phyloP scores from a whole-genome alignment of 176 grass and related monocot genomes.

The Microstegium vimineum region DNA sequence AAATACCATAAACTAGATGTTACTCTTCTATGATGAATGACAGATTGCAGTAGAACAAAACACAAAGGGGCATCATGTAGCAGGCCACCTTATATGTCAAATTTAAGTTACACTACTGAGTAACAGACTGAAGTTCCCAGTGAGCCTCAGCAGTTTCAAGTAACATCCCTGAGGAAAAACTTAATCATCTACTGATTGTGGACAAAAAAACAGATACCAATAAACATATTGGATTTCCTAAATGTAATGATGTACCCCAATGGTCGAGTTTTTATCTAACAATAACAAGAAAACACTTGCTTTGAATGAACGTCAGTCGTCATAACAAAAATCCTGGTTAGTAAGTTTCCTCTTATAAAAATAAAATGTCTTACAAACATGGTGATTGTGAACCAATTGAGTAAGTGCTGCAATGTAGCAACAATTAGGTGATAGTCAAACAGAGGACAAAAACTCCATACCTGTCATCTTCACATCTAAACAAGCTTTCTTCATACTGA shows the following conservation, averaged over 20 bases:
- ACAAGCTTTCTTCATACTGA: constrained; percentile 99
- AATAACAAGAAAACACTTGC: not conserved
- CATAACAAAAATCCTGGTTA: not conserved
- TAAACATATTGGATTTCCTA: not conserved
- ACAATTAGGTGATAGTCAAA: not conserved
- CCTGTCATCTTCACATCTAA: constrained; percentile 99
- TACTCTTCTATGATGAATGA: not conserved
- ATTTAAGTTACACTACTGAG: not conserved
- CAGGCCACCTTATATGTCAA: not conserved
- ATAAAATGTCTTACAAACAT: not conserved
- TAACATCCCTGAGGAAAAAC: not conserved
- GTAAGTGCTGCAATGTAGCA: not conserved
- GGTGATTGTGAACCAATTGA: not conserved
- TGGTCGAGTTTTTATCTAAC: not conserved
- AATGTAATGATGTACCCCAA: not conserved
- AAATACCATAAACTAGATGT: not conserved
- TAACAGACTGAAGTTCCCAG: not conserved
- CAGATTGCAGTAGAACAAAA: constrained; percentile 17
- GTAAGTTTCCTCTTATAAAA: not conserved
- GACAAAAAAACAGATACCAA: not conserved
- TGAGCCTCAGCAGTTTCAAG: not conserved
- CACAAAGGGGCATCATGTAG: not conserved
- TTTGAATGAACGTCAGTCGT: not conserved
- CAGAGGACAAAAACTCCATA: not conserved
- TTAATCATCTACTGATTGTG: not conserved